Conservation (phyloP, 2,329 filamentous ascomycete species). For the Alternaria viburni region DNA sequence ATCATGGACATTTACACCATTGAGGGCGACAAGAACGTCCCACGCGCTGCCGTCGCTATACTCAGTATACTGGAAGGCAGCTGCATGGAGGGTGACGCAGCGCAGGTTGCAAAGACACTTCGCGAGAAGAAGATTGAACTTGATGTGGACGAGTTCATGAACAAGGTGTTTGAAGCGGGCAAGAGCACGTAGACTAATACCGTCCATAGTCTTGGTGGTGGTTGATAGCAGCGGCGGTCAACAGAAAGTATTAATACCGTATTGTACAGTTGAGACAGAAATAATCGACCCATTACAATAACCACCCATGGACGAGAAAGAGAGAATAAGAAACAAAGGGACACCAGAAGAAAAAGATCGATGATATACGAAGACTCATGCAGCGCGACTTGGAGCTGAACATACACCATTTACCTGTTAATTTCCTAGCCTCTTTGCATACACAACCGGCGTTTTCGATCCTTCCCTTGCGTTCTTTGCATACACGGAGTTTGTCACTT, state of each 20-base stretch:
- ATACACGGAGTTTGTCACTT: background rate
- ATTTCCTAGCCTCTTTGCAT: background rate
- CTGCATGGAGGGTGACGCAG: conserved; percentile 43
- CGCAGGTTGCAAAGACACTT: conserved; percentile 25
- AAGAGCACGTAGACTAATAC: conserved; percentile 24
- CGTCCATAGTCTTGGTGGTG: background rate
- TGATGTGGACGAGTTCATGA: conserved; percentile 42
- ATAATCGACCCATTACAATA: background rate
- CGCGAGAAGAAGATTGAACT: conserved; percentile 22
- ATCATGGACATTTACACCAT: conserved; percentile 86
- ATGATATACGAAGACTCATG: conserved; percentile 13
- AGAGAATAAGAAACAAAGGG: background rate
- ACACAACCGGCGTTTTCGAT: background rate
- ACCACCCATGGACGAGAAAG: background rate
- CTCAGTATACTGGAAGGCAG: conserved; percentile 60
- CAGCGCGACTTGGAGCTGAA: conserved; percentile 8
- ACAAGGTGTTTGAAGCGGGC: conserved; percentile 42
- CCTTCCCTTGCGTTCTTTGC: background rate
- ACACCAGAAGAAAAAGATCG: background rate
- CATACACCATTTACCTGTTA: background rate
- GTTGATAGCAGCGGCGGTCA: background rate
- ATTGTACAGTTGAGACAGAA: background rate
- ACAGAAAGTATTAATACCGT: background rate
- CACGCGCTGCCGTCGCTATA: conserved; percentile 74
- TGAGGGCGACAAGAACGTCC: conserved; percentile 75